Evolutionary conservation across 306 rosid species (phyloP), one percentile per base, ranked within the genome.

Genomic region (Prunus padus): DNA sequence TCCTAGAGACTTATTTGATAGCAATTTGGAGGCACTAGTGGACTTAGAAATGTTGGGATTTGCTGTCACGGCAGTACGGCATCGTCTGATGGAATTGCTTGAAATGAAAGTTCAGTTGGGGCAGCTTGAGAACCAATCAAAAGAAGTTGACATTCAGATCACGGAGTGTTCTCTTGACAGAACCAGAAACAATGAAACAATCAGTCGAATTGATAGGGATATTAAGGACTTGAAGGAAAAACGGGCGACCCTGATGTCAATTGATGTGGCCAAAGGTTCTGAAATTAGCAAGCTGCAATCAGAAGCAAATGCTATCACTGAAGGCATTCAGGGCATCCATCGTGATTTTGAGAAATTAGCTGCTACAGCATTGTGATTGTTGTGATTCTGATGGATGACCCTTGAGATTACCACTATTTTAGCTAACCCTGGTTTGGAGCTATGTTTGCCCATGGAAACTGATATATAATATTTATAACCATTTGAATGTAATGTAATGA

Each of bases 11-110:
- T 31, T 55, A 33, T 10, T 73, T 15, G 72, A 73, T 1, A 57
- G 44, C 8, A 46, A 13, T 46, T 40, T 66, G 15, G 55, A 67
- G 46, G 61, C 23, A 66, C 64, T 73, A 16, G 33, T 4, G 66
- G 78, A 73, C 15, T 10, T 65, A 54, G 74, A 55, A 33, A 26
- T 3, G 19, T 0, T 73, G 42, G 82, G 82, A 73, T 79, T 73
- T 47, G 69, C 73, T 56, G 82, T 57, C 47, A 30, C 65, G 54
- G 54, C 50, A 46, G 28, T 55, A n/a, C 65, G 11, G 22, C 22
- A 46, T 40, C 31, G 23, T 8, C 42, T 79, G 55, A 73, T 18
- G 14, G 61, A 33, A 40, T 10, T 73, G 82, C 55, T 44, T 14
- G 45, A 12, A 26, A 57, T 22, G 16, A 73, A 56, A 79, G 37